These are phyloP conservation scores for Camellia japonica DNA, from an alignment of 148 eudicot genomes.

Conservation along the genomic window DNA sequence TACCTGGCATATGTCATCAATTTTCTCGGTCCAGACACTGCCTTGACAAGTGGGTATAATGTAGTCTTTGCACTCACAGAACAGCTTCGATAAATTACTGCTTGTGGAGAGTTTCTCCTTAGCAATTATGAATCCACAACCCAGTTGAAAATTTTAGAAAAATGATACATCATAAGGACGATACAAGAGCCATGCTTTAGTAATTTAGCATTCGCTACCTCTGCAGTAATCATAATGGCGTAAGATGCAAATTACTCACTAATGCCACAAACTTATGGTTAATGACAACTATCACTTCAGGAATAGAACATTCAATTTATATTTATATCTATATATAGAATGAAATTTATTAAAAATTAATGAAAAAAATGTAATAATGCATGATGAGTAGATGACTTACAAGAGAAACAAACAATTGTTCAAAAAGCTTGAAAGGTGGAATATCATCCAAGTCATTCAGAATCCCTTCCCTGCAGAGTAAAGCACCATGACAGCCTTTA, in stretches of 20 bases:
- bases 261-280: not conserved
- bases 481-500: constrained; percentile 14
- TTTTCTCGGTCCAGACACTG: constrained; percentile 59
- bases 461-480: constrained; percentile 75
- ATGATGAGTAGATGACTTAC: constrained; percentile 43
- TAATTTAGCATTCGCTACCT: not conserved
- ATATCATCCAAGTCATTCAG: constrained; percentile 58
- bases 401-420: constrained; percentile 74
- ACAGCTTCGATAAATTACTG: constrained; percentile 54
- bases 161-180: constrained; percentile 7
- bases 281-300: not conserved
- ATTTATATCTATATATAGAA: not conserved
- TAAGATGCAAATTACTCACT: not conserved
- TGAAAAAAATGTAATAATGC: not conserved
- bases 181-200: not conserved
- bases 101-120: constrained; percentile 61
- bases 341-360: not conserved
- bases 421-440: constrained; percentile 68
- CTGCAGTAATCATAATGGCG: not conserved
- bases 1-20: constrained; percentile 93
- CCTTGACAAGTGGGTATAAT: constrained; percentile 64
- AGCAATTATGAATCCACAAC: constrained; percentile 74
- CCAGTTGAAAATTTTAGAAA: constrained; percentile 52
- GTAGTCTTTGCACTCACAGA: constrained; percentile 80
- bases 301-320: not conserved